Evolutionary conservation across 352 stramenopile species (phyloP).

Genomic region (Globisporangium mamillatum): DNA sequence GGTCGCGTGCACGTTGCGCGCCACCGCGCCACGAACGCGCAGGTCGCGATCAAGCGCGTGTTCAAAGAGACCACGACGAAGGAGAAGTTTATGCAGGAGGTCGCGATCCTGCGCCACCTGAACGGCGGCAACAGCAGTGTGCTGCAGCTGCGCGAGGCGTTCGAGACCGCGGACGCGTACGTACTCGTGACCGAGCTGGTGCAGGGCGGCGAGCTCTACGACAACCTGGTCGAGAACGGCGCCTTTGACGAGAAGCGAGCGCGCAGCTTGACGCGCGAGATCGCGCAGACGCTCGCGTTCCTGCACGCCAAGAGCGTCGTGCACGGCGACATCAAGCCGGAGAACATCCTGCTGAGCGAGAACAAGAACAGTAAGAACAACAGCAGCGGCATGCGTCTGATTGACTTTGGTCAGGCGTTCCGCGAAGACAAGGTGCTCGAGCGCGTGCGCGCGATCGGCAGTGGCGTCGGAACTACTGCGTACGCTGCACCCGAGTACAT

Average conservation of each 20-base stretch:
- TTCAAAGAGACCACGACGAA: conserved; percentile 42
- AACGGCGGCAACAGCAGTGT: conserved; percentile 34
- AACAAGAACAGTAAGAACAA: conserved; percentile 18
- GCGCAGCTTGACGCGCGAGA: conserved; percentile 29
- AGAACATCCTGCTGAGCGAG: conserved; percentile 67
- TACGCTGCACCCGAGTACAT: conserved; percentile 49
- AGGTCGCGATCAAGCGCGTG: conserved; percentile 57
- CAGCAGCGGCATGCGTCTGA: conserved; percentile 44
- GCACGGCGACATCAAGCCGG: conserved; percentile 79
- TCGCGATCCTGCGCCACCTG: conserved; percentile 43
- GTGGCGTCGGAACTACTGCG: conserved; percentile 31
- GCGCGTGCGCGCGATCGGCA: conserved; percentile 7
- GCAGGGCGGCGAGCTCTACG: conserved; percentile 47
- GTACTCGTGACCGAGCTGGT: conserved; percentile 60
- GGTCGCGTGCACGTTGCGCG: conserved; percentile 38
- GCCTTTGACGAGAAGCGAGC: conserved; percentile 38
- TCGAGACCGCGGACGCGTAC: conserved; percentile 53
- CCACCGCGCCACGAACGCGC: conserved; percentile 39
- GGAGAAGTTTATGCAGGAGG: conserved; percentile 54
- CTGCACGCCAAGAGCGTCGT: conserved; percentile 83
- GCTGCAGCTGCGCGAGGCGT: conserved; percentile 49
- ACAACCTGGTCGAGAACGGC: conserved; percentile 41
- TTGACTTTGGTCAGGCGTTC: conserved; percentile 82
- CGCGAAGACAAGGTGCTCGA: conserved; percentile 18
- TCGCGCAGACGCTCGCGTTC: conserved; percentile 34